Base-by-base conservation (phyloP, 768 basidiomycete species). In the Tephrocybe sp. region DNA sequence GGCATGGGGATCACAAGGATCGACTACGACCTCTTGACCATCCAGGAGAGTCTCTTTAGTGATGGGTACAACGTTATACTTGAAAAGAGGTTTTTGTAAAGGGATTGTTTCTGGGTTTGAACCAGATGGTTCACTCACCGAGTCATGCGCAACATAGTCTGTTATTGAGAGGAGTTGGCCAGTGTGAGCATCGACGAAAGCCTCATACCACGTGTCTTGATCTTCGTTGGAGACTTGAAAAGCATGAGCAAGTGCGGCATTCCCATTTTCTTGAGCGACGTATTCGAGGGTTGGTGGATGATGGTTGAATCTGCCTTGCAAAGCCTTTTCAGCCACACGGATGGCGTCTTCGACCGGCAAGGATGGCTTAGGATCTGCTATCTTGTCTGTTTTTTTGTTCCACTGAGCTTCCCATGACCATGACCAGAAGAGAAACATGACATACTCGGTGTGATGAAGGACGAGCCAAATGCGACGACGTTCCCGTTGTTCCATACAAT, bases 161-260 rank as follows among this genome's bases (percentile, higher is more conserved):
- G 76, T 75, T 23, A 77, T 67, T 19, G 72, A 67, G 15, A 76
- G 57, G 41, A 81, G 57, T 39, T 74, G 68, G 7, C 75, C 74
- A 23, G 68, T 63, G 47, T 75, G 73, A 12, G 75, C 79, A 49
- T 81, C 79, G 45, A 82, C 72, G 52, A 76, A 78, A 1, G 78
- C 79, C 63, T 82, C 78, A 53, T 72, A 73, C 77, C 77, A 81
- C n/a, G 69, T 69, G 40, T 73, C 60, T 2, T 52, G 50, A 1
- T 50, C 44, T 27, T 56, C 49, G 50, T 65, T 64, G 49, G 60
- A 57, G 27, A 70, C 57, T 44, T 70, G 67, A 15, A 69, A 48
- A 11, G 63, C 64, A 53, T 76, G 68, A 6, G 71, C 65, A 19
- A 76, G 68, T 31, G 59, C 66, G 18, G 62, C 59, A 13, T 63